Base-by-base conservation (phyloP, 345 rosid species). In the Euphorbia tirucalli region DNA sequence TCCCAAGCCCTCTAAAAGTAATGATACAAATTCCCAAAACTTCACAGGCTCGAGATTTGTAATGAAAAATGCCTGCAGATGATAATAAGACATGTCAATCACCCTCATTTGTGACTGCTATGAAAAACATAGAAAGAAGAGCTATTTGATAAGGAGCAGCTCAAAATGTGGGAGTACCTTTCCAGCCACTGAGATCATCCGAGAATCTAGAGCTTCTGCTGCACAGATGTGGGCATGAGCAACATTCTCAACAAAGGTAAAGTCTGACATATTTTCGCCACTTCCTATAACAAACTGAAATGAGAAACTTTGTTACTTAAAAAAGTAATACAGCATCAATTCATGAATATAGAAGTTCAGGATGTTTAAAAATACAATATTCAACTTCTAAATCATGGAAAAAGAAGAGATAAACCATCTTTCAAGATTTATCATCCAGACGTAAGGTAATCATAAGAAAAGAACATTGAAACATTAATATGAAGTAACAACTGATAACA, bases 191-290 rank as follows among this genome's bases (percentile, higher is more conserved):
- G 76, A 84, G 56, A 89, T 83, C 74, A 69, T 79, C 63, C 74
- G 84, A 48, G 90, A 81, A 83, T 85, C 93, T 80, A 94, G 70
- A 77, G 97, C 89, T 84, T 88, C 88, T 55, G 77, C 85, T 9
- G 95, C 93, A 70, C 95, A 89, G 54, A 94, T 78, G 79, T 89
- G 89, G 58, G 98, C 96, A 85, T 89, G 96, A 71, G 83, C 80
- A 72, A 87, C 95, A 80, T 94, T 94, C 85, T 94, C 98, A 70
- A 69, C 83, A 83, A 85, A 94, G 69, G 92, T 94, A 75, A 94
- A 94, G 85, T 94, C 97, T 0, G 91, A 87, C 88, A 85, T 73
- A 81, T 89, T 94, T 79, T 84, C 97, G 82, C 93, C 95, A 59
- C 75, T 84, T 78, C 96, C 97, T 74, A 86, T 56, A 80, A 86